Evolutionary conservation across 129 eudicot species (phyloP), one percentile per base, ranked within the genome.

Genomic region (Smallanthus sonchifolius): DNA sequence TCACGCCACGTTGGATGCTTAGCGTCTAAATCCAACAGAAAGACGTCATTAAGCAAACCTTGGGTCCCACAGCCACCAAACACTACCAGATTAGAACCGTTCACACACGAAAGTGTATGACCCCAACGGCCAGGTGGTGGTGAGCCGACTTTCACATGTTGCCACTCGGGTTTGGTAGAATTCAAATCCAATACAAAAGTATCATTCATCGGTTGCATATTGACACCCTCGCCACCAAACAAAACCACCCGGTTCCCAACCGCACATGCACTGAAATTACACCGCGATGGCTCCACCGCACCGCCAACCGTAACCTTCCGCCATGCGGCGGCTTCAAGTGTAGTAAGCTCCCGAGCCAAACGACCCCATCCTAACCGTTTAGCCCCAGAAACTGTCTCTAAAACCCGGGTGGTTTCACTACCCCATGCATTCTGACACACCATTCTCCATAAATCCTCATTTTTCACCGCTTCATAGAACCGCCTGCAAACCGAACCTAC

Each of bases 71-170:
- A 92, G 11, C 98, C 98, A 2, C 98, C 98, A 74, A 92, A 92
- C 7, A 92, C 90, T n/a, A 92, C 98, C 19, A 92, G 64, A 73
- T 89, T 76, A 32, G 98, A 91, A 4, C 85, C 97, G 61, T 91
- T 91, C 68, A 91, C 82, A 52, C 97, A 91, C 2, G 97, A 92
- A 30, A 92, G 93, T 5, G 97, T 92, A 65, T 92, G 97, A 42
- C 97, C 97, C 97, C 97, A 92, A 4, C 97, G 93, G 11, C 97
- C 97, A 10, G 97, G 97, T 45, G 97, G 97, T 5, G 97, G 93
- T 13, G 91, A 92, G 54, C 90, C 81, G 51, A 89, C 98, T 76
- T 87, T 86, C 59, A 92, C 88, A 70, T 87, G 90, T 70, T 81
- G 87, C 98, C 98, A 92, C 69, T 92, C 92, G 0, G 98, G 98